These are phyloP conservation scores for Metarhizium anisopliae DNA, from an alignment of 2,329 filamentous ascomycete genomes.

Conservation along the genomic window DNA sequence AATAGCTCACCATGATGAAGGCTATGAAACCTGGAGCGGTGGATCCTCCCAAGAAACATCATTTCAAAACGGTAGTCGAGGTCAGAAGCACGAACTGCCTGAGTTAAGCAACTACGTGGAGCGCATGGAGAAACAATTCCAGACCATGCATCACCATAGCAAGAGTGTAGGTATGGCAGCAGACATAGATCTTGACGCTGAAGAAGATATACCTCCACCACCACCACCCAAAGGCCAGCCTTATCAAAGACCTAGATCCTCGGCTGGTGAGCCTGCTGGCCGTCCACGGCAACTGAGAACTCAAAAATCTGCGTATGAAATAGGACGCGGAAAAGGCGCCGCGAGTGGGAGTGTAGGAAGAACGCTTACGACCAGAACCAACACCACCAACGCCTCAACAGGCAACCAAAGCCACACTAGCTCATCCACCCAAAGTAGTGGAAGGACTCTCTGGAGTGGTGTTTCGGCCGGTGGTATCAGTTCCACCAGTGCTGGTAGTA, in stretches of 20 bases:
- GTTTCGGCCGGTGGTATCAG: conserved; percentile 84
- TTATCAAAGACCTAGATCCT: conserved; percentile 50
- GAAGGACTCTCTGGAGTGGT: conserved; percentile 88
- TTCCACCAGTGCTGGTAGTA: conserved; percentile 88
- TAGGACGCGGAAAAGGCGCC: conserved; percentile 37
- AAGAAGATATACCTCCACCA: conserved; percentile 46
- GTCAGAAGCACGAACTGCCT: conserved; percentile 49
- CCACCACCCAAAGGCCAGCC: conserved; percentile 50
- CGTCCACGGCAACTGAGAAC: conserved; percentile 43
- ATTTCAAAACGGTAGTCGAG: conserved; percentile 28
- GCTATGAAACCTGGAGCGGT: conserved; percentile 50
- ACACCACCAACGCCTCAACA: conserved; percentile 67
- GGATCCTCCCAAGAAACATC: conserved; percentile 41
- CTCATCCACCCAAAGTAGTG: conserved; percentile 67
- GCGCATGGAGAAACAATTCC: conserved; percentile 79
- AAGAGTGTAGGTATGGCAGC: conserved; percentile 21
- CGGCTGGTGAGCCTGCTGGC: conserved; percentile 34
- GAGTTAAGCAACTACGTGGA: conserved; percentile 81
- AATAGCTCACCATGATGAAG: conserved; percentile 51
- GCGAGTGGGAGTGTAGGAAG: conserved; percentile 49
- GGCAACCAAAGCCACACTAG: conserved; percentile 65
- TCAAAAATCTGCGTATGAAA: conserved; percentile 71
- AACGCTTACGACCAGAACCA: conserved; percentile 84
- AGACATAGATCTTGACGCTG: conserved; percentile 8
- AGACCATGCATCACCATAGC: conserved; percentile 58